Evolutionary conservation across 805 yeast genomes (phyloP).

Genomic region (Zygosaccharomyces gambellarensis): DNA sequence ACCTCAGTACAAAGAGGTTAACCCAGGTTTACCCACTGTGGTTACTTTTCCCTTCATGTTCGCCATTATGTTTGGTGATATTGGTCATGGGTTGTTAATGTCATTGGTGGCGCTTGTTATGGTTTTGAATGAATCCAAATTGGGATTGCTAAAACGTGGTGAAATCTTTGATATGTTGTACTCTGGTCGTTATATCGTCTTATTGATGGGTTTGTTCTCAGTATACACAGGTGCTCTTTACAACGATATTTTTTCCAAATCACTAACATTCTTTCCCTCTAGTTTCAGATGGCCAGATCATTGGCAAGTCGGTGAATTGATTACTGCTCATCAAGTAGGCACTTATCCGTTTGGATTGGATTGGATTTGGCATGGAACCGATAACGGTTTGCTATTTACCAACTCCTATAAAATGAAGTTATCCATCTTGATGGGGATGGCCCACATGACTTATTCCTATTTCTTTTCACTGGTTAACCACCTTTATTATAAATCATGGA

Average conservation of each 20-base stretch:
- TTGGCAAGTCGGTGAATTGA: slow-evolving; percentile 46
- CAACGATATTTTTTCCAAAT: slow-evolving; percentile 66
- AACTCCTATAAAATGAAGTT: slow-evolving; percentile 76
- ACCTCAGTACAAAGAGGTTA: slow-evolving; percentile 69
- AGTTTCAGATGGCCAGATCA: slow-evolving; percentile 66
- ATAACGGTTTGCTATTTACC: slow-evolving; percentile 60
- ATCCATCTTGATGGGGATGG: slow-evolving; percentile 69
- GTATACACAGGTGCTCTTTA: slow-evolving; percentile 71
- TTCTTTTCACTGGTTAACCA: slow-evolving; percentile 64
- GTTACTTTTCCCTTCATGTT: slow-evolving; percentile 79
- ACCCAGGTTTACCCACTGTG: slow-evolving; percentile 69
- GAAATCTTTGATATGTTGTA: slow-evolving; percentile 77
- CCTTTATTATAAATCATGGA: slow-evolving; percentile 49
- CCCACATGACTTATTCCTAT: slow-evolving; percentile 70
- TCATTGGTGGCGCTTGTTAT: slow-evolving; percentile 50
- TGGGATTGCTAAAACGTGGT: slow-evolving; percentile 56
- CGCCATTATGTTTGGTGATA: slow-evolving; percentile 80
- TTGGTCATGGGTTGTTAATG: slow-evolving; percentile 70
- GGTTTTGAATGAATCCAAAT: slow-evolving; percentile 49
- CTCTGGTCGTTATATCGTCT: slow-evolving; percentile 62
- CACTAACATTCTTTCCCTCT: slow-evolving; percentile 60
- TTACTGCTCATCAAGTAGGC: slow-evolving; percentile 46
- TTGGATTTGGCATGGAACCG: slow-evolving; percentile 78
- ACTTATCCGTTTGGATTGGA: slow-evolving; percentile 63
- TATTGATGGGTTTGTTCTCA: slow-evolving; percentile 68